phyloP scores from a whole-genome alignment of 352 stramenopile species.

The Peronospora farinosa region DNA sequence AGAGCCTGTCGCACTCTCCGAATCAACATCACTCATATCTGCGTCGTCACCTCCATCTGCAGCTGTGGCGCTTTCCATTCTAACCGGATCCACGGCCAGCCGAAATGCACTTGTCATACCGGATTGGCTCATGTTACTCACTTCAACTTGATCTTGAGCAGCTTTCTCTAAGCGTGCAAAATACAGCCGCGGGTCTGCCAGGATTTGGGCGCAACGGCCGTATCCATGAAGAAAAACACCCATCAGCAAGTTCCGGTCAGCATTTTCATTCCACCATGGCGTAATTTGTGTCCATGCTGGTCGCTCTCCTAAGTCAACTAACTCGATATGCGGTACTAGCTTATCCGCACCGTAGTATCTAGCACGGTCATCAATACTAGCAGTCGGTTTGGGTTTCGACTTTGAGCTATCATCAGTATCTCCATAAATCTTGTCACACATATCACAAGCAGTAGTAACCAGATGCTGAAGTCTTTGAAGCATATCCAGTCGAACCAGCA shows the following conservation, averaged over 20 bases:
- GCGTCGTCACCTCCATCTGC: conserved; percentile 20
- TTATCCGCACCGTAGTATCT: conserved; percentile 64
- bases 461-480: conserved; percentile 66
- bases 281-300: conserved; percentile 79
- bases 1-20: conserved; percentile 40
- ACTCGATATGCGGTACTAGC: conserved; percentile 49
- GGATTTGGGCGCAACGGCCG: conserved; percentile 75
- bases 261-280: conserved; percentile 79
- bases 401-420: conserved; percentile 17
- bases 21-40: conserved; percentile 45
- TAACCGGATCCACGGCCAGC: conserved; percentile 5
- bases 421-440: conserved; percentile 50
- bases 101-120: conserved; percentile 1
- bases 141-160: conserved; percentile 25
- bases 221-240: conserved; percentile 85
- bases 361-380: conserved; percentile 69
- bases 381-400: conserved; percentile 26
- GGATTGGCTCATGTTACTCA: conserved; percentile 8
- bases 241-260: conserved; percentile 70
- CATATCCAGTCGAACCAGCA: conserved; percentile 84
- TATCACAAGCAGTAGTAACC: conserved; percentile 49
- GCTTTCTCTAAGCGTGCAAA: conserved; percentile 64
- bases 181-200: conserved; percentile 62
- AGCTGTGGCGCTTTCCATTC: conserved; percentile 13
- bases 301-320: conserved; percentile 67